Evolutionary conservation across 257 asterid genomes (phyloP), one percentile per base, ranked within the genome.

Genomic region (Galeopsis tetrahit): DNA sequence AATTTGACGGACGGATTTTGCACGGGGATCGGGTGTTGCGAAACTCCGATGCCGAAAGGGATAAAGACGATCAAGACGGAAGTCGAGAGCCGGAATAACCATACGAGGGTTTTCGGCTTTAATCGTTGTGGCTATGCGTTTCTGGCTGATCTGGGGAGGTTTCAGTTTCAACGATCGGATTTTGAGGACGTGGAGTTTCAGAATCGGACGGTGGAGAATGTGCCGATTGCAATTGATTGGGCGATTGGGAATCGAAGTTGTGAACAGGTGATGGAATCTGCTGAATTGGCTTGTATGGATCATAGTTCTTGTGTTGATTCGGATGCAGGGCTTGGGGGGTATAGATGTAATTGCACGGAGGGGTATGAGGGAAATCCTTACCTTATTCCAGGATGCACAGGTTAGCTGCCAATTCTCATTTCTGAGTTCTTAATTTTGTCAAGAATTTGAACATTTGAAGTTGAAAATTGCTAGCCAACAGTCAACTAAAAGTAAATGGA

Each of bases 321-420:
- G 1, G 82, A 69, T 0, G 60, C 77, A 0, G 82, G 84, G 10
- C 9, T 59, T 35, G 90, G 86, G 7, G 95, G 96, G 28, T 89
- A 89, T 38, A 57, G 87, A 1, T 87, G 92, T 55, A 77, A 43
- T n/a, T 89, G 96, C 51, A 46, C n/a, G 0, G 2, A 73, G 6
- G 96, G 96, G 17, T 87, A 81, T 0, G 69, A 81, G 38, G 94
- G 92, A 4, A 89, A 87, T 80, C 90, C 96, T 3, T 85, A 87
- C 58, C 68, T 85, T 0, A 43, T 53, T 46, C 76, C 81, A 4
- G 88, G 90, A 57, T 85, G 90, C 82, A 82, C 73, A 49, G 85
- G 87, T 44, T 17, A 56, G 42, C 7, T 33, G 9, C 13, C 13
- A 1, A 1, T 4, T 2, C 6, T 61, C 6, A 35, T 4, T 10